phyloP scores from a whole-genome alignment of 345 rosid species.

The Eucalyptus virginea region DNA sequence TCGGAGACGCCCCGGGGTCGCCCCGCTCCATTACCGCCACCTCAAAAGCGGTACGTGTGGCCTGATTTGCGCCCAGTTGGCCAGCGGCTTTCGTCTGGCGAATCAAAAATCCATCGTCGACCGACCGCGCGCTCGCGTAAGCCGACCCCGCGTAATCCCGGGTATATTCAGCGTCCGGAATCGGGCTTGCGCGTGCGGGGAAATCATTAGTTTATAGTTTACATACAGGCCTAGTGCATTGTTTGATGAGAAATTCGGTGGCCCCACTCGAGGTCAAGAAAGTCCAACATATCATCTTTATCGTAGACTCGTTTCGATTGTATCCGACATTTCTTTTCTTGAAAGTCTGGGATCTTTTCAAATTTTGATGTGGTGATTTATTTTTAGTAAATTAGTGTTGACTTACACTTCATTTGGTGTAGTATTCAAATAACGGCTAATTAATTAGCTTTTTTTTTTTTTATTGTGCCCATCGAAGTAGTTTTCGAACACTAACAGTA shows the following conservation, averaged over 20 bases:
- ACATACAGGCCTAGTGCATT: fast-evolving
- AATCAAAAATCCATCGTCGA: neutral
- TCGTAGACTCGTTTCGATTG: too few relatives aligned
- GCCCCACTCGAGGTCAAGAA: too few relatives aligned
- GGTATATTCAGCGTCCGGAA: neutral
- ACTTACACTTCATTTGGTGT: too few relatives aligned
- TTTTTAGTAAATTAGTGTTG: too few relatives aligned
- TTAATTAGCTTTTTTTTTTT: too few relatives aligned
- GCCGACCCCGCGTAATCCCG: neutral
- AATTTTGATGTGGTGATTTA: too few relatives aligned
- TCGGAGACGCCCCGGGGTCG: neutral
- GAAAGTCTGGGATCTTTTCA: fast-evolving
- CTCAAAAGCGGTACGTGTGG: neutral
- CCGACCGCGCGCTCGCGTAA: neutral
- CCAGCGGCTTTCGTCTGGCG: too few relatives aligned
- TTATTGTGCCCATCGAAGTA: too few relatives aligned
- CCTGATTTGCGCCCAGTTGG: neutral
- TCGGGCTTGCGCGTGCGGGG: neutral
- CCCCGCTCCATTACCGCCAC: neutral
- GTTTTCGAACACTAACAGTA: too few relatives aligned
- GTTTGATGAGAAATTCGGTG: neutral
- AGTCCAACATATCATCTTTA: too few relatives aligned
- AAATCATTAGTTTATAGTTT: neutral
- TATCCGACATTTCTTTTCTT: too few relatives aligned
- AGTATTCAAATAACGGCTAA: too few relatives aligned